These are phyloP conservation scores for Gracilaria vermiculophylla DNA, from an alignment of 23 red algal genomes.

Conservation along the genomic window DNA sequence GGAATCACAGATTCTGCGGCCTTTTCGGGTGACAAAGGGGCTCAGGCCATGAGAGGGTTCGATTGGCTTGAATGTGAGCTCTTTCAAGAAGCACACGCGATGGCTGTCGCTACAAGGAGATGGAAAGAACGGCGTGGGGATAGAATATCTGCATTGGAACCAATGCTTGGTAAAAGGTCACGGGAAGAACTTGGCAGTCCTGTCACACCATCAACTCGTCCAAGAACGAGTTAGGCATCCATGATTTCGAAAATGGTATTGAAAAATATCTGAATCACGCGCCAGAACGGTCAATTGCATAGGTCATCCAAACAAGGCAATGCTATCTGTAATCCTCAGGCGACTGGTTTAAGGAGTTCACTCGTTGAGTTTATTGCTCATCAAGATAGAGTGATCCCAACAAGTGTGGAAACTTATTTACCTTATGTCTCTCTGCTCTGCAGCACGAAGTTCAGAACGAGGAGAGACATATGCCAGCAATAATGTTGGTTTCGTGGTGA, in stretches of 20 bases:
- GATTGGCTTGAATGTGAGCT: constrained; percentile 40
- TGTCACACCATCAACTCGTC: constrained; percentile 26
- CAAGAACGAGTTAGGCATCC: background rate
- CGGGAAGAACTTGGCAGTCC: constrained; percentile 40
- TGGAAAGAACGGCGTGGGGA: constrained; percentile 61
- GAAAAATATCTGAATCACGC: too few species aligned
- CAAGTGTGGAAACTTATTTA: too few species aligned
- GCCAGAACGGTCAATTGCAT: too few species aligned
- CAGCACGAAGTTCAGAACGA: too few species aligned
- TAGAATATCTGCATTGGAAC: constrained; percentile 4
- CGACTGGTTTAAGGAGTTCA: too few species aligned
- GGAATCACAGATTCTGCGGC: constrained; percentile 45
- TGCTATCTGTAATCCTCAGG: too few species aligned
- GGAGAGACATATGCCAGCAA: too few species aligned
- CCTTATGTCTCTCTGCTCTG: too few species aligned
- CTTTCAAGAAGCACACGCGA: constrained; percentile 39
- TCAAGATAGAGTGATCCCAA: too few species aligned
- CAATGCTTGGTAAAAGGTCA: constrained; percentile 25
- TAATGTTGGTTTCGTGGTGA: too few species aligned
- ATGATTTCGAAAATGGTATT: background rate
- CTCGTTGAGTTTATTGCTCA: too few species aligned
- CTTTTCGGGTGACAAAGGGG: constrained; percentile 35
- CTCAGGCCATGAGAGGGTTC: constrained; percentile 21
- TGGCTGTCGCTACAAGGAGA: constrained; percentile 31
- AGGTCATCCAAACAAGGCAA: too few species aligned